Evolutionary conservation across 139 green algal genomes (phyloP), one percentile per base, ranked within the genome.

Genomic region (Asterochloris sp.): DNA sequence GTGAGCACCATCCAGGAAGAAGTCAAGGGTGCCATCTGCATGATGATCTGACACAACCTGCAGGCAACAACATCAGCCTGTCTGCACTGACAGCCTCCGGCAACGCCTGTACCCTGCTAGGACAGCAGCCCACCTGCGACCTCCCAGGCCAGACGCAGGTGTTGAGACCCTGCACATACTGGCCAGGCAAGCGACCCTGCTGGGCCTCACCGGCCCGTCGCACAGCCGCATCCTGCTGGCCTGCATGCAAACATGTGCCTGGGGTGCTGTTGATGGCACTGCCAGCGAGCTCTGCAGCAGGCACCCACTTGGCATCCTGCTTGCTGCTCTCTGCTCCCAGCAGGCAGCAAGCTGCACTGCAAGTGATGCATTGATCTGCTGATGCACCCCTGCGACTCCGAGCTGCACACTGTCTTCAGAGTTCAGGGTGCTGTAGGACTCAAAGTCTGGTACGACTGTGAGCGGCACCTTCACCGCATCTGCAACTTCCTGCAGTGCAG

Each of bases 1-100:
- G 87, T 99, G 97, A 6, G 97, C 97, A 15, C 97, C 97, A 83
- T 99, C 97, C 27, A 99, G 87, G 81, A 89, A 99, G 78, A 97
- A 96, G 76, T 23, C 66, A 26, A 71, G 17, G 17, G 66, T 21
- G 19, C 21, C 19, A 2, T 23, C 21, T 71, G 17, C 66, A 71
- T 21, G 66, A 2, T 71, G 66, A 26, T 21, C 66, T 26, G 66
- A 71, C 66, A 21, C 66, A 71, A 26, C 19, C 17, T 71, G 66
- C 19, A 23, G 66, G 73, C 71, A n/a, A 63, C 85, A 83, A 69
- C 85, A 38, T 17, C 89, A 79, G 14, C 85, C 78, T 73, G 83
- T 75, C 29, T 54, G 27, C 29, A 75, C 12, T 23, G 67, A 24
- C 21, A 66, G 27, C 74, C 23, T 54, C 38, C 9, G 66, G 19